Conservation (phyloP, 495 filamentous ascomycete species). For the Halenospora varia region DNA sequence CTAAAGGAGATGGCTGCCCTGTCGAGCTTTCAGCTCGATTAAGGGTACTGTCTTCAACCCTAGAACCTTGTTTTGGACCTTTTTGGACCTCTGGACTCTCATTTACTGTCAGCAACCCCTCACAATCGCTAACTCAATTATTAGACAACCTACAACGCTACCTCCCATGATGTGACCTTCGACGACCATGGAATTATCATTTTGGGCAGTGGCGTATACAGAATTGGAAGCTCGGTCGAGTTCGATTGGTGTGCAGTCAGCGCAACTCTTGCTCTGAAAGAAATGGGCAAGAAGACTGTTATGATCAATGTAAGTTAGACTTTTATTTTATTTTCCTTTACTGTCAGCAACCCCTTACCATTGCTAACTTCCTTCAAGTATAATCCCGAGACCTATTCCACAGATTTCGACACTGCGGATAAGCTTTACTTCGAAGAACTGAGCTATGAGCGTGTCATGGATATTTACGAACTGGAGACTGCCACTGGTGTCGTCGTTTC, state of each 20-base stretch:
- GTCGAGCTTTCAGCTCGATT: conserved; percentile 14
- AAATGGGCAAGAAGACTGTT: conserved; percentile 94
- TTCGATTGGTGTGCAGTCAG: conserved; percentile 99
- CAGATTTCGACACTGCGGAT: conserved; percentile 93
- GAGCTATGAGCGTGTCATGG: conserved; percentile 68
- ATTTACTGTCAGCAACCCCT: conserved; percentile 1
- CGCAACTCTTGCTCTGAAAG: conserved; percentile 76
- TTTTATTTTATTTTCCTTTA: conserved; percentile 11
- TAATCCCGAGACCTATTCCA: conserved; percentile 75
- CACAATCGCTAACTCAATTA: background rate
- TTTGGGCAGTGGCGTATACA: conserved; percentile 90
- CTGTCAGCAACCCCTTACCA: conserved; percentile 14
- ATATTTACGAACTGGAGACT: conserved; percentile 90
- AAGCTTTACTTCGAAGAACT: conserved; percentile 96
- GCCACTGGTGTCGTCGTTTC: conserved; percentile 90
- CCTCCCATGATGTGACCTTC: conserved; percentile 91
- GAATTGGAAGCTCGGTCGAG: conserved; percentile 95
- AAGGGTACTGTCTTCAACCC: conserved; percentile 6
- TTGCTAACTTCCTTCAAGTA: conserved; percentile 10
- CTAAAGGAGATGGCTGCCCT: conserved; percentile 5
- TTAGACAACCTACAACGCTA: conserved; percentile 89
- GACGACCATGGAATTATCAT: conserved; percentile 79
- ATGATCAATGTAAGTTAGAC: conserved; percentile 72
- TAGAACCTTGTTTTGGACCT: background rate
- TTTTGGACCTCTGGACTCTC: conserved; percentile 25